Evolutionary conservation across 768 basidiomycete species (phyloP), one percentile per base, ranked within the genome.

Genomic region (Pleurotus eryngii): DNA sequence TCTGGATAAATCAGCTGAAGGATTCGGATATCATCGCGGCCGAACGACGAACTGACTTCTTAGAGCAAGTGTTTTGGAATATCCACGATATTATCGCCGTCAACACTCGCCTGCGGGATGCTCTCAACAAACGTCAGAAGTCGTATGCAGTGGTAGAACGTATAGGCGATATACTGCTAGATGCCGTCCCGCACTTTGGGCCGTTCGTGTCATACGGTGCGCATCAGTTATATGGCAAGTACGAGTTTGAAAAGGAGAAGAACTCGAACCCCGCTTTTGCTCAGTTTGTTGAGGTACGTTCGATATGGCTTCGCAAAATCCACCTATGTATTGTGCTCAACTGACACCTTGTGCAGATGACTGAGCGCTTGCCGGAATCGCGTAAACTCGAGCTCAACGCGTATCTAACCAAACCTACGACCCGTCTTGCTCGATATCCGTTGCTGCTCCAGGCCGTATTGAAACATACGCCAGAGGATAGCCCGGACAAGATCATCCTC

Each of bases 201-300:
- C 97, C 97, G 1, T 99, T 98, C 66, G 95, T 98, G 48, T 85
- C 84, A 35, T 99, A 98, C 65, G 97, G 96, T 45, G 87, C 94
- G 7, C 96, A 98, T 68, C 97, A 99, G 71, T 76, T 98, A 57
- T 98, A 96, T 67, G 97, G 97, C 11, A 99, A 98, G 72, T 98
- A 93, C 69, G 95, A 98, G 74, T 98, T 99, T 70, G 97, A 99
- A 77, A 96, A 92, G 80, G 97, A 98, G 80, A 98, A 98, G 78
- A 86, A 81, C 56, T 81, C 86, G 50, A 99, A 99, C 73, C 83
- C 89, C 4, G 90, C 86, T 11, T 99, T 99, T 74, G 89, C 93
- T 53, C 84, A 85, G 59, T 99, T 98, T 70, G 97, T 98, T 27
- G 97, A 98, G 80, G 95, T 93, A 63, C 53, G 84, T 78, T 39